Percentiles rank a stretch among this genome's conserved stretches.
Conservation (phyloP, 257 asterid genomes). For the Hygrophila difformis region DNA sequence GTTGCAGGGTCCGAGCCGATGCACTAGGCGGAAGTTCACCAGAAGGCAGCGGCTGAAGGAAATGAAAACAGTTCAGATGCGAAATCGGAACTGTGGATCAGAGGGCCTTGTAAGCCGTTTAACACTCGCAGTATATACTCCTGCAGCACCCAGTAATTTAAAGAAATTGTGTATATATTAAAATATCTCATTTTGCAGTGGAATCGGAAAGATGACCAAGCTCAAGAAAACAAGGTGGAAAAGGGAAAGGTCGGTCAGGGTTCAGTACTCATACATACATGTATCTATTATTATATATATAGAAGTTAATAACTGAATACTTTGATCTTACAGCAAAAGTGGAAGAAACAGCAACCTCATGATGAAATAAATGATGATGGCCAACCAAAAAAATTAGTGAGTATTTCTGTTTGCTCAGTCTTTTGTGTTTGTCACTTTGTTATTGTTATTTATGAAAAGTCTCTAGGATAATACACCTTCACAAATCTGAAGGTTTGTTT, state of each 20-base stretch:
- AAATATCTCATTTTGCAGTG: slow-evolving; percentile 31
- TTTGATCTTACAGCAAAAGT: slow-evolving; percentile 24
- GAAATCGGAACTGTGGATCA: slow-evolving; percentile 39
- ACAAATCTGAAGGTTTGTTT: slow-evolving; percentile 27
- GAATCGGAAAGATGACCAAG: slow-evolving; percentile 60
- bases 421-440: slow-evolving; percentile 1
- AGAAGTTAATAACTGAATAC: slow-evolving; percentile 14
- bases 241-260: slow-evolving; percentile 43
- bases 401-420: slow-evolving; percentile 22
- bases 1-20: slow-evolving; percentile 71
- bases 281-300: neutral
- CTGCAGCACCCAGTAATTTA: neutral
- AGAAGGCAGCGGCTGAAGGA: slow-evolving; percentile 68
- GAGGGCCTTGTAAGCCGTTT: slow-evolving; percentile 59
- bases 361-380: slow-evolving; percentile 31
- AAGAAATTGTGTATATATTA: neutral
- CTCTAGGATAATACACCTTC: slow-evolving; percentile 44
- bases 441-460: slow-evolving; percentile 14
- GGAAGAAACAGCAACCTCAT: slow-evolving; percentile 30
- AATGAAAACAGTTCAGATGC: slow-evolving; percentile 69
- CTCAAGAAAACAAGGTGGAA: slow-evolving; percentile 28
- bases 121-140: slow-evolving; percentile 15
- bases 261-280: slow-evolving; percentile 14
- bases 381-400: slow-evolving; percentile 68
- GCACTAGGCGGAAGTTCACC: slow-evolving; percentile 55